Conservation (phyloP, 331 rosid species). For the Ulmus americana region DNA sequence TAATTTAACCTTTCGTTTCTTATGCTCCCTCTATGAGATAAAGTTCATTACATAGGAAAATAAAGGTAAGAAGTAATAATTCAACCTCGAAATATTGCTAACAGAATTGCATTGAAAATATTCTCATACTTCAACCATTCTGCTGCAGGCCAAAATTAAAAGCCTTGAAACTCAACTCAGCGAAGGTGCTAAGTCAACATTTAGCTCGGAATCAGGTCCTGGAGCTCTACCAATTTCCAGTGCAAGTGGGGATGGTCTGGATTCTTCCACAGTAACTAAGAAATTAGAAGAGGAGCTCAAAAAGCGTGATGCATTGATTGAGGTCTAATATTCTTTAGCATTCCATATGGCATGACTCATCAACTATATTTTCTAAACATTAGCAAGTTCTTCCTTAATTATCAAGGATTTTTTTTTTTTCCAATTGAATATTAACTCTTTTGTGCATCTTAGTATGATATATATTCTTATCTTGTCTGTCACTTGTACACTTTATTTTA, state of each 20-base stretch:
- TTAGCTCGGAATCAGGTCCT: constrained; percentile 43
- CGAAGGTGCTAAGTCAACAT: constrained; percentile 42
- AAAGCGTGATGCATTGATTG: constrained; percentile 91
- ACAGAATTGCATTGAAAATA: constrained; percentile 17
- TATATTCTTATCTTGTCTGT: too few species aligned
- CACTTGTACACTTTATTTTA: too few species aligned
- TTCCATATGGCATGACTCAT: neutral
- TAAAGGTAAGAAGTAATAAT: too few species aligned
- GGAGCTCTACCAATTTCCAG: constrained; percentile 40
- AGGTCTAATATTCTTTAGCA: constrained; percentile 47
- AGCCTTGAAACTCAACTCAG: constrained; percentile 61
- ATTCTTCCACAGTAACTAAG: constrained; percentile 62
- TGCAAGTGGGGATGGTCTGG: constrained; percentile 49
- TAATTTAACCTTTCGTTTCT: too few species aligned
- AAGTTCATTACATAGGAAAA: too few species aligned
- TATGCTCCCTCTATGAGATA: too few species aligned
- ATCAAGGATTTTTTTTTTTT: neutral
- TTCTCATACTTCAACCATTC: constrained; percentile 21
- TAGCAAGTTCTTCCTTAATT: neutral
- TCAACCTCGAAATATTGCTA: neutral
- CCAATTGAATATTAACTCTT: too few species aligned
- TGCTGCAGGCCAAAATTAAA: constrained; percentile 54
- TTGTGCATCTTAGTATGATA: too few species aligned
- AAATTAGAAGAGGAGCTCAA: constrained; percentile 95
- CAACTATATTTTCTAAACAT: neutral